These are phyloP conservation scores for Cyberlindnera bimundalis DNA, from an alignment of 805 yeast species.

Conservation along the genomic window DNA sequence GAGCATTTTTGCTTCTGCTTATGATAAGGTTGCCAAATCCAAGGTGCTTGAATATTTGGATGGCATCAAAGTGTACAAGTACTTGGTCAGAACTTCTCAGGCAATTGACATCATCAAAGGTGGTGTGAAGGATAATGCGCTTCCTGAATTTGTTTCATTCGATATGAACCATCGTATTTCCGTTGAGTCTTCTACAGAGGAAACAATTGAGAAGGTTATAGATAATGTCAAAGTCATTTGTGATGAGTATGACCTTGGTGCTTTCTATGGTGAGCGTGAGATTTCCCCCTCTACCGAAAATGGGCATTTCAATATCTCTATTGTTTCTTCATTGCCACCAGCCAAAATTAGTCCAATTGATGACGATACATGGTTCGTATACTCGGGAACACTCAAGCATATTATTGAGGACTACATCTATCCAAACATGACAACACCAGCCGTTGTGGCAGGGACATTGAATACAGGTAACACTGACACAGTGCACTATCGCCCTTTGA, in stretches of 20 bases:
- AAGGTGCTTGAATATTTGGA: constrained; percentile 33
- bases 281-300: constrained; percentile 21
- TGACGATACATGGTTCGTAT: constrained; percentile 47
- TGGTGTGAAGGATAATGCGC: constrained; percentile 64
- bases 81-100: constrained; percentile 22
- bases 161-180: constrained; percentile 56
- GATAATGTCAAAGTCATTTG: constrained; percentile 38
- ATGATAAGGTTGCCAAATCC: constrained; percentile 34
- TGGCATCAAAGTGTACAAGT: constrained; percentile 37
- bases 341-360: constrained; percentile 51
- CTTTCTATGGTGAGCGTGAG: constrained; percentile 9
- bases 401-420: constrained; percentile 54
- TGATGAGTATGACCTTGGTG: constrained; percentile 34
- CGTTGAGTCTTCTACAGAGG: constrained; percentile 40
- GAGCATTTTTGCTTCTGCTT: constrained; percentile 35
- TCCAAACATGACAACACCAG: constrained; percentile 32
- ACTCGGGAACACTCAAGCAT: constrained; percentile 63
- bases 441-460: constrained; percentile 52
- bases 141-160: constrained; percentile 55
- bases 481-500: constrained; percentile 57
- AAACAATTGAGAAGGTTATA: constrained; percentile 31
- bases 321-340: constrained; percentile 37
- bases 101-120: constrained; percentile 61
- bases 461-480: constrained; percentile 76
- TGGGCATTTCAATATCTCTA: constrained; percentile 39